Evolutionary conservation across 2,329 filamentous ascomycete species (phyloP).

Genomic region (Ilyonectria mors-panacis): DNA sequence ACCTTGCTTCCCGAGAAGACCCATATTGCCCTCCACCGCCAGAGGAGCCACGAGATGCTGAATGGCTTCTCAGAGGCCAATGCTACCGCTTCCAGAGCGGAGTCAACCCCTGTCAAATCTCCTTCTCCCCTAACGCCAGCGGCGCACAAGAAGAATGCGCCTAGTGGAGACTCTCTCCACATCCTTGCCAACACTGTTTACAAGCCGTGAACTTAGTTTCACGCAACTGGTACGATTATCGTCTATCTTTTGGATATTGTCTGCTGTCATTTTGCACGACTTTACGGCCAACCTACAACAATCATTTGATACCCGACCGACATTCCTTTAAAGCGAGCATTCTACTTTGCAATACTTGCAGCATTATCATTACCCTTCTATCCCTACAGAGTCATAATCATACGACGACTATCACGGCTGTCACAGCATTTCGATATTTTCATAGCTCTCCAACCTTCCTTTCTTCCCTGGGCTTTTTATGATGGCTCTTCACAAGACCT

Average conservation of each 20-base stretch:
- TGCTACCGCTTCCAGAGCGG: conserved; percentile 39
- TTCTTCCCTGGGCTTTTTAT: conserved; percentile 6
- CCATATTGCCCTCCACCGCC: conserved; percentile 60
- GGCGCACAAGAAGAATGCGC: conserved; percentile 49
- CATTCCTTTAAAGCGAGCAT: conserved; percentile 32
- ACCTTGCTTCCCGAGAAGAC: conserved; percentile 46
- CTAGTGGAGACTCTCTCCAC: conserved; percentile 50
- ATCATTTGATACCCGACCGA: conserved; percentile 47
- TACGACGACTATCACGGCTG: conserved; percentile 38
- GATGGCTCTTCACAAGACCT: not conserved
- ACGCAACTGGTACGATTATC: conserved; percentile 15
- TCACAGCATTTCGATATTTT: conserved; percentile 36
- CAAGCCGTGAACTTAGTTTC: conserved; percentile 53
- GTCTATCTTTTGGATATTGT: conserved; percentile 14
- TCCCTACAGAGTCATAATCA: conserved; percentile 31
- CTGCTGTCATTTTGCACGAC: conserved; percentile 36
- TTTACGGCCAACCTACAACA: conserved; percentile 47
- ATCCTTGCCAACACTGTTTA: conserved; percentile 68
- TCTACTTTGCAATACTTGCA: conserved; percentile 1
- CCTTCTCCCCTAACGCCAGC: conserved; percentile 54
- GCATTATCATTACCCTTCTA: conserved; percentile 26
- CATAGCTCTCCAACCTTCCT: conserved; percentile 16
- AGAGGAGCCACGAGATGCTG: conserved; percentile 67
- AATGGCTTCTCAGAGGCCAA: conserved; percentile 52
- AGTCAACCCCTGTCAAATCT: conserved; percentile 41